phyloP scores from a whole-genome alignment of 164 flowering plant genomes.

The Piper betle region DNA sequence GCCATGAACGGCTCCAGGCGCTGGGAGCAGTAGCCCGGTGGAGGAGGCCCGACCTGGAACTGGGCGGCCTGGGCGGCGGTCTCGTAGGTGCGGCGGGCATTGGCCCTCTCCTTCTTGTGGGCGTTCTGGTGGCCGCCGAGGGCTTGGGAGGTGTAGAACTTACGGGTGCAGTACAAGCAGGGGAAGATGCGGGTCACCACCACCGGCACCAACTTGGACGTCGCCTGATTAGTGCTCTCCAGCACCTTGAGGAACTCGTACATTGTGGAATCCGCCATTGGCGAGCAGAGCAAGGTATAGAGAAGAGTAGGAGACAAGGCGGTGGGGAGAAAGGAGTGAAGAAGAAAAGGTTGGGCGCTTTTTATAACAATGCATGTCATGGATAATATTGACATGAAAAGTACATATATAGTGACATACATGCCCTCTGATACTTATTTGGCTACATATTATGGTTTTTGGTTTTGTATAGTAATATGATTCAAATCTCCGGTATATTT shows the following conservation, averaged over 20 bases:
- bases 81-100: slow-evolving; percentile 22
- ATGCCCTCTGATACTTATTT: background rate
- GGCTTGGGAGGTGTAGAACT: slow-evolving; percentile 57
- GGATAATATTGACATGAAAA: background rate
- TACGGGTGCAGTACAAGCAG: slow-evolving; percentile 47
- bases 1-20: slow-evolving; percentile 13
- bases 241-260: slow-evolving; percentile 21
- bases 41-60: background rate
- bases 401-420: background rate
- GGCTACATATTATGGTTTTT: too few species aligned
- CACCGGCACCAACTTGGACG: background rate
- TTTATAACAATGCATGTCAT: background rate
- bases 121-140: slow-evolving; percentile 79
- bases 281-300: slow-evolving; percentile 1
- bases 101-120: slow-evolving; percentile 59
- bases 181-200: slow-evolving; percentile 21
- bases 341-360: background rate
- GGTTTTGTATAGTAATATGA: background rate
- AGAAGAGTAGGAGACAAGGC: background rate
- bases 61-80: background rate
- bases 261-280: slow-evolving; percentile 27
- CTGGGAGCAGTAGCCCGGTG: background rate
- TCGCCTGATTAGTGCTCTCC: background rate
- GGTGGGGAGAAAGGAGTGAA: background rate
- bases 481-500: background rate